A percentile compares a stretch with the other conserved stretches of the same genome.
Evolutionary conservation across 2,329 filamentous ascomycete species (phyloP).

Genomic region (Epichloe baconii): DNA sequence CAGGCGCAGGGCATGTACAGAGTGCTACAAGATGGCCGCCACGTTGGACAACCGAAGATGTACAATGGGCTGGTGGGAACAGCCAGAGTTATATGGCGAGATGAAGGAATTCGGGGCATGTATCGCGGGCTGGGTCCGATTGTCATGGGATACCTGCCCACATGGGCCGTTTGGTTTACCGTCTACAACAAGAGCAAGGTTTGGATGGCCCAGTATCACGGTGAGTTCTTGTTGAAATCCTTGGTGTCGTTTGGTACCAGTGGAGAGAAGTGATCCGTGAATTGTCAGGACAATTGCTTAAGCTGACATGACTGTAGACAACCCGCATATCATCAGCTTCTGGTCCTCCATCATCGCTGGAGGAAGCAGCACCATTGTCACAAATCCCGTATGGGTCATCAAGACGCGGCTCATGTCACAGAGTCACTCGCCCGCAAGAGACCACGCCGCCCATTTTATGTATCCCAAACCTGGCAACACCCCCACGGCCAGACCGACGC

Average conservation of each 20-base stretch:
- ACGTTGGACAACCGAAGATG: conserved; percentile 41
- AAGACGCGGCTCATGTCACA: conserved; percentile 98
- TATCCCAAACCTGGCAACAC: conserved; percentile 39
- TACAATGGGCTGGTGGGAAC: conserved; percentile 86
- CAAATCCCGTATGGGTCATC: conserved; percentile 98
- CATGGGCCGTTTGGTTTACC: conserved; percentile 96
- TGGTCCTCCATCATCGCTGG: conserved; percentile 87
- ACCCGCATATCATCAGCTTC: conserved; percentile 65
- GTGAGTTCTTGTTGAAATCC: conserved; percentile 25
- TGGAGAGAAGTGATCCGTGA: background rate
- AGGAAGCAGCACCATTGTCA: conserved; percentile 82
- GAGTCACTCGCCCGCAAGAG: conserved; percentile 40
- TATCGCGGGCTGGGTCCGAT: conserved; percentile 92
- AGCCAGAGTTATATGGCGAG: conserved; percentile 67
- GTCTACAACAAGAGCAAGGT: conserved; percentile 86
- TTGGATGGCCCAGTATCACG: conserved; percentile 53
- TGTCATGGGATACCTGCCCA: conserved; percentile 87
- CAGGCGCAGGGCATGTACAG: conserved; percentile 84
- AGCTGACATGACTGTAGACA: conserved; percentile 35
- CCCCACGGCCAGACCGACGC: conserved; percentile 39
- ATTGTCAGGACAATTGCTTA: background rate
- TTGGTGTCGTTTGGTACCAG: background rate
- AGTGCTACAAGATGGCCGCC: conserved; percentile 34
- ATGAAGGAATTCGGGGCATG: conserved; percentile 81
- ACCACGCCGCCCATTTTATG: conserved; percentile 29